Percentiles rank a stretch among this genome's conserved stretches.
Evolutionary conservation across 2,329 filamentous ascomycete genomes (phyloP).

Genomic region (Diaporthe amygdali): DNA sequence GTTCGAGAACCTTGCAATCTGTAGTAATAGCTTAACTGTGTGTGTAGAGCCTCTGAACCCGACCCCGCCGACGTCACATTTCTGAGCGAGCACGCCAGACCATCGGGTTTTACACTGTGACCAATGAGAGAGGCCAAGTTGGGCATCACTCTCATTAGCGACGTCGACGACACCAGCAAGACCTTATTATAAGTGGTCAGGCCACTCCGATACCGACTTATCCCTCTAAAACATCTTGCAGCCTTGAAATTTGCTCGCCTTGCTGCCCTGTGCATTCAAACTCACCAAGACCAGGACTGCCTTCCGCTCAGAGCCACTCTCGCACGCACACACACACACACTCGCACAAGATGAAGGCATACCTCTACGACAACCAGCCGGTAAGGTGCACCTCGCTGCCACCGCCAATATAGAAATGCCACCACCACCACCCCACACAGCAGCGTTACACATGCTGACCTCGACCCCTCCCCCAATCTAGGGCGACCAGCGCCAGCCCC

Average conservation of each 20-base stretch:
- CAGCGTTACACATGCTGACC: constrained; percentile 13
- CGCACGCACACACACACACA: constrained; percentile 34
- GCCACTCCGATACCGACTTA: neutral
- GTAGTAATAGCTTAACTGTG: no score
- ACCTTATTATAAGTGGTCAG: neutral
- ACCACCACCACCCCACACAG: neutral
- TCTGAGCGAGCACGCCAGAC: constrained; percentile 23
- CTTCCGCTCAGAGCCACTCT: no score
- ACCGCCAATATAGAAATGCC: neutral
- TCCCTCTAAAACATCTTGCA: neutral
- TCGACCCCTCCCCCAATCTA: constrained; percentile 41
- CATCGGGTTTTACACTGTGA: constrained; percentile 10
- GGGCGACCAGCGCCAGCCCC: constrained; percentile 92
- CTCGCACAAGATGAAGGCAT: constrained; percentile 56
- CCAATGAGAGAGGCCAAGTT: constrained; percentile 22
- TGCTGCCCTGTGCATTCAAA: neutral
- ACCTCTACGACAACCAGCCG: constrained; percentile 60
- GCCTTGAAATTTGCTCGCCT: neutral
- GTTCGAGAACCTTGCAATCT: no score
- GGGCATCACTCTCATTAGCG: constrained; percentile 12
- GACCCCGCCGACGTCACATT: constrained; percentile 25
- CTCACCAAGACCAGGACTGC: neutral
- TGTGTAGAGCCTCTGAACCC: no score
- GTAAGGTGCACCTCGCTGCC: constrained; percentile 41
- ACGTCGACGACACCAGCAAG: constrained; percentile 14